Evolutionary conservation across 108 stramenopile genomes (phyloP), one percentile per base, ranked within the genome.

Genomic region (Licmophora abbreviata): DNA sequence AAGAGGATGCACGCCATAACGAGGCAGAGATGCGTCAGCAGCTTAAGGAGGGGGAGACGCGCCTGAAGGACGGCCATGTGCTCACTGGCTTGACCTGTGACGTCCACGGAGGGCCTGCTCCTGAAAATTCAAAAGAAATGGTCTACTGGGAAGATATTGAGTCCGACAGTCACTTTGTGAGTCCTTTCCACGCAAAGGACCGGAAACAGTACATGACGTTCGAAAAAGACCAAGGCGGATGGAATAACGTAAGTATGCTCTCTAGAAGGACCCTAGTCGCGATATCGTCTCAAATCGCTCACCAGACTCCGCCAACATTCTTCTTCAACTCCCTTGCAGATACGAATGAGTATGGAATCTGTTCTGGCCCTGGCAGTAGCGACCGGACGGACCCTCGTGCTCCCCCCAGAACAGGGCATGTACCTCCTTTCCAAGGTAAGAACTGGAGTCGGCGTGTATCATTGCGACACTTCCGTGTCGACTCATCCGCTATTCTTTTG

Each of bases 201-300:
- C 59, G 44, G 7, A 45, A 54, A 11, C 73, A 85, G 54, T 97
- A 88, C 58, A 36, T 97, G 32, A 94, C 94, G 12, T 95, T 95
- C 60, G 94, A 97, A 72, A 86, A 92, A 10, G 77, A 73, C 43
- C 42, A 42, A 21, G 77, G 44, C 12, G 95, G 95, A 3, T 97
- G 85, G 69, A 97, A 97, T 69, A 97, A 97, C 65, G 87, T 94
- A 56, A 83, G 95, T 20, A 94, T 94, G 93, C 52, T 49, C 15
- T 44, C 88, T 45, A 89, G 89, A 66, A 79, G n/a, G n/a, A n/a
- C n/a, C n/a, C n/a, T n/a, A n/a, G n/a, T n/a, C n/a, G 2, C 38
- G 18, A 40, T 40, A 20, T 40, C 15, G 20, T 15, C 20, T 35
- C 12, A 9, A 11, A 35, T 35, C 34, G 10, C 34, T 35, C 12